These are phyloP conservation scores for Halophytophthora batemanensis DNA, from an alignment of 352 stramenopile species.

Conservation along the genomic window DNA sequence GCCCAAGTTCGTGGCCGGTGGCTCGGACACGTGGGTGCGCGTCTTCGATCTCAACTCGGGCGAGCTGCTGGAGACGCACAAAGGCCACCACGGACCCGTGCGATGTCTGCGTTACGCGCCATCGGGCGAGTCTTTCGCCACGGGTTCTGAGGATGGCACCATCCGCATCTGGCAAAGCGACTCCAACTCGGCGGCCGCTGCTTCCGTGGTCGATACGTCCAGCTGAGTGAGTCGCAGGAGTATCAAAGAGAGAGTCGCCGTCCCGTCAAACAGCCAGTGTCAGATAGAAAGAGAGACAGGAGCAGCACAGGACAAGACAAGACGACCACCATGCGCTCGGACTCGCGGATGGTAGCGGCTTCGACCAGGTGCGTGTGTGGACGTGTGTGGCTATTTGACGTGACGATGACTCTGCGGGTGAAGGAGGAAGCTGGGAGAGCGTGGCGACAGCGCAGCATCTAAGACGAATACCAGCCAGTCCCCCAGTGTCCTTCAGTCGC, in stretches of 20 bases:
- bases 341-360: constrained; percentile 12
- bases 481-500: too few relatives aligned
- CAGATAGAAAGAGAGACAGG: too few relatives aligned
- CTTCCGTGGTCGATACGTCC: constrained; percentile 52
- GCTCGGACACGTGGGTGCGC: constrained; percentile 96
- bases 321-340: too few relatives aligned
- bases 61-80: constrained; percentile 93
- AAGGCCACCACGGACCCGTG: constrained; percentile 97
- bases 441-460: too few relatives aligned
- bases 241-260: too few relatives aligned
- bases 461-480: too few relatives aligned
- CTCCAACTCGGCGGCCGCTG: constrained; percentile 55
- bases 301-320: not conserved
- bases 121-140: constrained; percentile 92
- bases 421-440: too few relatives aligned
- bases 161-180: constrained; percentile 96
- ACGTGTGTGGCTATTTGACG: not conserved
- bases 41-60: constrained; percentile 94
- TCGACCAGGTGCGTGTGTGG: constrained; percentile 18
- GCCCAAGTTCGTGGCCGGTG: constrained; percentile 88
- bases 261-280: too few relatives aligned
- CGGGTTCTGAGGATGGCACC: constrained; percentile 96
- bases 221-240: constrained; percentile 23
- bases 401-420: too few relatives aligned
- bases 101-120: constrained; percentile 95